These are phyloP conservation scores for Botrytis paeoniae DNA, from an alignment of 2,329 filamentous ascomycete genomes.

Conservation along the genomic window DNA sequence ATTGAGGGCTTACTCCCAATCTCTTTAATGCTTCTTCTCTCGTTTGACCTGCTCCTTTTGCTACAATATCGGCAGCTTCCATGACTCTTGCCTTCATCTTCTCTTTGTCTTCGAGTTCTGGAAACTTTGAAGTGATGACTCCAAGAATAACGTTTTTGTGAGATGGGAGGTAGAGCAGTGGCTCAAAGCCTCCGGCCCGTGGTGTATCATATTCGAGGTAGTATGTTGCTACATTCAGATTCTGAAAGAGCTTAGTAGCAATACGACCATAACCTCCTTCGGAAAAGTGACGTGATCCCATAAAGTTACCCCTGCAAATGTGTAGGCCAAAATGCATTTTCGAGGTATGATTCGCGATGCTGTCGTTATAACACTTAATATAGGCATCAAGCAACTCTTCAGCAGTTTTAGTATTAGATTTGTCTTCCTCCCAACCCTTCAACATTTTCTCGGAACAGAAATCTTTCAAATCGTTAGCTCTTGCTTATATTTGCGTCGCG, in stretches of 20 bases:
- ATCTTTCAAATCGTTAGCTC: slow-evolving; percentile 37
- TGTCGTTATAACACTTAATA: slow-evolving; percentile 74
- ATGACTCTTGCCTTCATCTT: slow-evolving; percentile 58
- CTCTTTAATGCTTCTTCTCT: slow-evolving; percentile 67
- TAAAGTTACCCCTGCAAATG: slow-evolving; percentile 68
- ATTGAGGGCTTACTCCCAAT: slow-evolving; percentile 68
- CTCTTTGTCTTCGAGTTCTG: slow-evolving; percentile 60
- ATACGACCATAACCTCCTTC: slow-evolving; percentile 67
- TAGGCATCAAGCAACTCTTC: slow-evolving; percentile 73
- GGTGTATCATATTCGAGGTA: slow-evolving; percentile 69
- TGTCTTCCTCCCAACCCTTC: slow-evolving; percentile 60
- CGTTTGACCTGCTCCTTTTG: slow-evolving; percentile 62
- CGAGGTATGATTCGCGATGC: slow-evolving; percentile 57
- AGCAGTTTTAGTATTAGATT: slow-evolving; percentile 56
- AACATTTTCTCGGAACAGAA: slow-evolving; percentile 74
- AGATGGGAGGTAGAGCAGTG: slow-evolving; percentile 57
- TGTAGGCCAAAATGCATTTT: slow-evolving; percentile 80
- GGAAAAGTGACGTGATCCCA: slow-evolving; percentile 63
- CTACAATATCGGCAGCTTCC: slow-evolving; percentile 64
- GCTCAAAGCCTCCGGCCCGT: slow-evolving; percentile 64
- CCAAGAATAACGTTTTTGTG: slow-evolving; percentile 65
- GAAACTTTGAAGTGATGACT: slow-evolving; percentile 61
- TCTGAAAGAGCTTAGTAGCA: slow-evolving; percentile 62
- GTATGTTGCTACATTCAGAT: slow-evolving; percentile 63
- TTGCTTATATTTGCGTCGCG: slow-evolving; percentile 19